A percentile compares a stretch with the other conserved stretches of the same genome.
Evolutionary conservation across 306 rosid species (phyloP).

Genomic region (Rosa lucieae): DNA sequence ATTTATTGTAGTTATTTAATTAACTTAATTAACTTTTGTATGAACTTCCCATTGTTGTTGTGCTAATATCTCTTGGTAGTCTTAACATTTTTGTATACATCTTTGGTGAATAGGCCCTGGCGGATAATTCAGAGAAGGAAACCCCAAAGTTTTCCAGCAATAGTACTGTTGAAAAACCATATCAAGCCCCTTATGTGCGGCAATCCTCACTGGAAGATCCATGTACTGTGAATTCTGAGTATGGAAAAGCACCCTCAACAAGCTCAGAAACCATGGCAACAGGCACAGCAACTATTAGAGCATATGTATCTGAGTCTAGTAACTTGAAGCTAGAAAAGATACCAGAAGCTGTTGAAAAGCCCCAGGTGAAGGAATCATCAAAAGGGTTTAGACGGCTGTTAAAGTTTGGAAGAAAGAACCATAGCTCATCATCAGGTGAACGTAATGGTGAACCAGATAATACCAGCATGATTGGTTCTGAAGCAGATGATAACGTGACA

Average conservation of each 20-base stretch:
- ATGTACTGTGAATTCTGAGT: conserved; percentile 60
- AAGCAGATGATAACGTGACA: conserved; percentile 58
- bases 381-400: conserved; percentile 73
- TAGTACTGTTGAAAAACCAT: conserved; percentile 38
- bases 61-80: neutral
- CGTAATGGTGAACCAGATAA: conserved; percentile 42
- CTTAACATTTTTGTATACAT: conserved; percentile 12
- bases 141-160: conserved; percentile 43
- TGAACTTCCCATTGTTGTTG: neutral
- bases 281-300: conserved; percentile 48
- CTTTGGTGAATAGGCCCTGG: conserved; percentile 45
- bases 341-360: conserved; percentile 80
- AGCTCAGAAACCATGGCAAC: conserved; percentile 44
- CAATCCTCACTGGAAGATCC: conserved; percentile 86
- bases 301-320: conserved; percentile 54
- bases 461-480: conserved; percentile 50
- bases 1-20: neutral
- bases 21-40: neutral
- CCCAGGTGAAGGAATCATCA: conserved; percentile 70
- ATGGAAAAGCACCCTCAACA: conserved; percentile 57
- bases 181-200: conserved; percentile 70
- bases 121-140: conserved; percentile 41
- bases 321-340: conserved; percentile 69
- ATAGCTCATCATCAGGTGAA: conserved; percentile 54
- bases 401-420: conserved; percentile 89